phyloP scores from a whole-genome alignment of 208 protist genomes.

The Wallacemonas sp. region DNA sequence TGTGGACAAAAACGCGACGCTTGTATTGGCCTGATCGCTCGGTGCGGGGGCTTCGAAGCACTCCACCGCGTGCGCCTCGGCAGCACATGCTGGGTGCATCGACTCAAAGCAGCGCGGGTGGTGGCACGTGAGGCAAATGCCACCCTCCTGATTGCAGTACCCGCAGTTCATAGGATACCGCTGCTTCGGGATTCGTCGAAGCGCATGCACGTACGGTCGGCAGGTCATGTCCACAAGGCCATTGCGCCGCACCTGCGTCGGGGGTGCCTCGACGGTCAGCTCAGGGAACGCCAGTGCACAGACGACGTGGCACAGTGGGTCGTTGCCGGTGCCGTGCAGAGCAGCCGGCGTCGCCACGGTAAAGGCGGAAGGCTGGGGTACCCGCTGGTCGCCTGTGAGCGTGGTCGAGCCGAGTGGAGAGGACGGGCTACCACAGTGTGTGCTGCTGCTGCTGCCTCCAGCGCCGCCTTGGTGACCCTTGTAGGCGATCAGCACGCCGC shows the following conservation, averaged over 20 bases:
- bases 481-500: constrained; percentile 63
- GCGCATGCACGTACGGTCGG: constrained; percentile 34
- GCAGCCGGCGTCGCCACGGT: neutral
- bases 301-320: constrained; percentile 52
- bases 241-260: constrained; percentile 24
- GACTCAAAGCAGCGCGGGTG: constrained; percentile 62
- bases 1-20: neutral
- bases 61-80: constrained; percentile 49
- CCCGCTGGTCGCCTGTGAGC: too few relatives aligned
- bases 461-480: constrained; percentile 2
- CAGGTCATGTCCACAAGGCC: constrained; percentile 29
- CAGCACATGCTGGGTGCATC: constrained; percentile 75
- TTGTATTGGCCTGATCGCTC: neutral
- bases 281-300: constrained; percentile 61
- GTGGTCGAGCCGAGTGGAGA: too few relatives aligned
- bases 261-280: constrained; percentile 26
- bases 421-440: too few relatives aligned
- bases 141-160: constrained; percentile 48
- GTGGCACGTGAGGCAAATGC: constrained; percentile 41
- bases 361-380: neutral
- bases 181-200: constrained; percentile 30
- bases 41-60: constrained; percentile 24
- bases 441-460: neutral
- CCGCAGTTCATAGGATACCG: constrained; percentile 39
- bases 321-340: neutral